Percentiles rank a stretch among this genome's conserved stretches.
Conservation (phyloP, 495 filamentous ascomycete genomes). For the Talaromyces thailandensis region DNA sequence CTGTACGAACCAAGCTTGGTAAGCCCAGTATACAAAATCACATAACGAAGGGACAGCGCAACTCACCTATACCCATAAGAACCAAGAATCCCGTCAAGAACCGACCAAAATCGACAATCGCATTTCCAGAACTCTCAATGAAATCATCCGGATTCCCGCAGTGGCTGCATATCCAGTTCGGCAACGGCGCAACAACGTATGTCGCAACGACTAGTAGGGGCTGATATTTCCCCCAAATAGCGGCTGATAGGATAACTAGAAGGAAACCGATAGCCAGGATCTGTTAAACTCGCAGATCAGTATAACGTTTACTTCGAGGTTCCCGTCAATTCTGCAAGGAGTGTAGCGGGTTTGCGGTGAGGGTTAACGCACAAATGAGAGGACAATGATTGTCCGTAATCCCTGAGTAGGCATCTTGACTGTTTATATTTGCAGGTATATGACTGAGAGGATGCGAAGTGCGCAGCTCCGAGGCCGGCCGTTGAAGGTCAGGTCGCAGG, state of each 20-base stretch:
- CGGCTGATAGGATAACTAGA: slow-evolving; percentile 95
- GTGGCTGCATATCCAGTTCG: slow-evolving; percentile 88
- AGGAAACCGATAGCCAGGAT: slow-evolving; percentile 98
- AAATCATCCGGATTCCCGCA: slow-evolving; percentile 95
- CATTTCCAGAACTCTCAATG: slow-evolving; percentile 73
- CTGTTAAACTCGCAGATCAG: slow-evolving; percentile 27
- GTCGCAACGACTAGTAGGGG: slow-evolving; percentile 91
- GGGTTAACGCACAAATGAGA: slow-evolving; percentile 70
- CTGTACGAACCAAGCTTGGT: slow-evolving; percentile 32
- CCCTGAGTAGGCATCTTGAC: slow-evolving; percentile 5
- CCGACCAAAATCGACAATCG: slow-evolving; percentile 79
- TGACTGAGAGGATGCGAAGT: background rate
- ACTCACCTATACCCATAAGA: slow-evolving; percentile 93
- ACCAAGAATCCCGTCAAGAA: slow-evolving; percentile 95
- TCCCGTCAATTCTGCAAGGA: background rate
- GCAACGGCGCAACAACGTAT: slow-evolving; percentile 86
- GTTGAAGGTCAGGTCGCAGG: background rate
- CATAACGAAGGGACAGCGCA: background rate
- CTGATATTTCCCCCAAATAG: slow-evolving; percentile 87
- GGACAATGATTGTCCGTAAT: slow-evolving; percentile 75
- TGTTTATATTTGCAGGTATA: slow-evolving; percentile 1
- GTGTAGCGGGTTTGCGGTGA: background rate
- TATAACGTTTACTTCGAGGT: background rate
- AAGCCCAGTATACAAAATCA: background rate
- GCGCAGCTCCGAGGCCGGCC: slow-evolving; percentile 1